These are phyloP conservation scores for Saccharomyces hybrid DNA, from an alignment of 1,139 yeast species.

Conservation along the genomic window DNA sequence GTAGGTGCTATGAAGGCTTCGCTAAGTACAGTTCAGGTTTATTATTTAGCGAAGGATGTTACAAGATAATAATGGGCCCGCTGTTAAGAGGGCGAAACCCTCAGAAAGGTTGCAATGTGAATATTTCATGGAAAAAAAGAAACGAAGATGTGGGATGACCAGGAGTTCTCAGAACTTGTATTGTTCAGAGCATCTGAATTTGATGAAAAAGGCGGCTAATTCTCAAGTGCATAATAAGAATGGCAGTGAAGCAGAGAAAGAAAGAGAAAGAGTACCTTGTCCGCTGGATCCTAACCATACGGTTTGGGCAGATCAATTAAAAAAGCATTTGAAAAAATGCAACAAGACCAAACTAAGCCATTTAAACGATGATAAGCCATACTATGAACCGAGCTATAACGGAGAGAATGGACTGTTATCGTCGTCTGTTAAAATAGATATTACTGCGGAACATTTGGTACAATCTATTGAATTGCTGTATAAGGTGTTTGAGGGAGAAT, in stretches of 20 bases:
- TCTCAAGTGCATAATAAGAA: constrained; percentile 1
- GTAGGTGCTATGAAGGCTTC: neutral
- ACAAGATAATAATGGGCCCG: constrained; percentile 1
- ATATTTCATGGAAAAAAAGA: constrained; percentile 19
- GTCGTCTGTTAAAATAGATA: neutral
- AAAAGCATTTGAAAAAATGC: constrained; percentile 56
- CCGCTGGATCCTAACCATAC: constrained; percentile 72
- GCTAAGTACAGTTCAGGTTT: neutral
- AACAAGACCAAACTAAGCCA: constrained; percentile 38
- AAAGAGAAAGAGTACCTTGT: constrained; percentile 49
- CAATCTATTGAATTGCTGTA: neutral
- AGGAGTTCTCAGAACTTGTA: constrained; percentile 11
- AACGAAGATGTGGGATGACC: constrained; percentile 28
- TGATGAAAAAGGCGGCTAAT: constrained; percentile 2
- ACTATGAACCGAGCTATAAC: constrained; percentile 21
- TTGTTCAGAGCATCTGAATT: constrained; percentile 23
- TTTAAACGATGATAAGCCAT: constrained; percentile 33
- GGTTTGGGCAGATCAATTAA: constrained; percentile 53
- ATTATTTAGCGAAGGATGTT: neutral
- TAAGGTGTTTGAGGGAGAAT: constrained; percentile 21
- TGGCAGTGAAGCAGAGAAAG: neutral
- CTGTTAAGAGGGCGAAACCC: constrained; percentile 2
- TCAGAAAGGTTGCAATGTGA: constrained; percentile 17
- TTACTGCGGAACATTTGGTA: neutral
- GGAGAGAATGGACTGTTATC: neutral